Base-by-base conservation (phyloP, 345 rosid species). In the Atalantia buxifolia region DNA sequence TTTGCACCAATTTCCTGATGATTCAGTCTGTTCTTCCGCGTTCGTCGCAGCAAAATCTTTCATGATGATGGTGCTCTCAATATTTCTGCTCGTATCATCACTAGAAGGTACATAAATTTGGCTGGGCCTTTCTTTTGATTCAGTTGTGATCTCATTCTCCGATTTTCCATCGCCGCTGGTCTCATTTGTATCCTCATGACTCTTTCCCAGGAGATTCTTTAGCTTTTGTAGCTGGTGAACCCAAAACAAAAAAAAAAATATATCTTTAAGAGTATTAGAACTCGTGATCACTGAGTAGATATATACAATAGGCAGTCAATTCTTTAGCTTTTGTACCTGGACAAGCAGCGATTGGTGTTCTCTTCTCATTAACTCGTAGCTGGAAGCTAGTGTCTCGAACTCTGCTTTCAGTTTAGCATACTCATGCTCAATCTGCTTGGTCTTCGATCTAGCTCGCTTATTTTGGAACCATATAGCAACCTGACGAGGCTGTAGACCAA, bases 401-500 rank as follows among this genome's bases (percentile, higher is more conserved):
- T 65, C 76, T 18, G 56, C 79, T 76, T 82, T 82, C 21, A 84
- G 79, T 21, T 42, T 53, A 36, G 42, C 77, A 22, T 82, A 85
- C 18, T 87, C 88, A n/a, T 38, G 78, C 79, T 87, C 88, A 66
- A 84, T 65, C 73, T 80, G 88, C 81, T 85, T 87, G 21, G 77
- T 64, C 77, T 85, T 87, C 27, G 70, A 77, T 69, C 90, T 87
- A 62, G 88, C 88, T 64, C 86, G 72, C 24, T 84, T 79, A 69
- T 82, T 87, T 77, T 87, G 90, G 40, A 87, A 85, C 87, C 90
- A 87, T 71, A 84, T 82, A 28, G 86, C 86, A 38, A 87, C 81
- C 75, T 87, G 88, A 2, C 86, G 84, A 63, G 88, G 87, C 62
- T 82, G 69, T 0, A 87, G 80, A 5, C 88, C 90, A 1, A 87